Evolutionary conservation across 331 rosid genomes (phyloP).

Genomic region (Erythrophleum ivorense): DNA sequence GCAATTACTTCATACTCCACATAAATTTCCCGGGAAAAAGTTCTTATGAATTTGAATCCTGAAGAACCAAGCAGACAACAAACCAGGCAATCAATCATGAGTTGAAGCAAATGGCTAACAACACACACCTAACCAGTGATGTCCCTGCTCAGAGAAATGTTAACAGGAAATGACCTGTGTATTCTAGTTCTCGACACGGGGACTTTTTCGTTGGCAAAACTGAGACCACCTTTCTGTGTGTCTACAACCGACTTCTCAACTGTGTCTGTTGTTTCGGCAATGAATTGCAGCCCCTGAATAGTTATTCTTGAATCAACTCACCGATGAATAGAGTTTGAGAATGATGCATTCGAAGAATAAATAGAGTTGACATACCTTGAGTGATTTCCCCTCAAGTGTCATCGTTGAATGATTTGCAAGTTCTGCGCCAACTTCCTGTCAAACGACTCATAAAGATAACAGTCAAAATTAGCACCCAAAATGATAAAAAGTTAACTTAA

Average conservation of each 20-base stretch:
- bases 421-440: constrained; percentile 57
- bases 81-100: constrained; percentile 13
- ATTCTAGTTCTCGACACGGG: constrained; percentile 54
- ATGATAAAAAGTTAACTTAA: not conserved
- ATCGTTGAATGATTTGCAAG: constrained; percentile 44
- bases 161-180: constrained; percentile 68
- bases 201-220: constrained; percentile 46
- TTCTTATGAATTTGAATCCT: not conserved
- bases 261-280: constrained; percentile 57
- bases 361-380: constrained; percentile 56
- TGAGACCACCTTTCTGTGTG: constrained; percentile 40
- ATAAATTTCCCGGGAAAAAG: not conserved
- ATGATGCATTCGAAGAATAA: constrained; percentile 1
- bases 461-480: constrained; percentile 7
- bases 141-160: constrained; percentile 56
- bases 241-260: constrained; percentile 41
- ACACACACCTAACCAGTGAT: constrained; percentile 43
- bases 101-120: constrained; percentile 38
- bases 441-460: not conserved
- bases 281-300: constrained; percentile 78
- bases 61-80: not conserved
- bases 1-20: constrained; percentile 17
- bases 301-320: constrained; percentile 11
- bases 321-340: not conserved
- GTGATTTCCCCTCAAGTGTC: constrained; percentile 56